Base-by-base conservation (phyloP, 2,329 filamentous ascomycete genomes). In the Rhinocladiella similis region DNA sequence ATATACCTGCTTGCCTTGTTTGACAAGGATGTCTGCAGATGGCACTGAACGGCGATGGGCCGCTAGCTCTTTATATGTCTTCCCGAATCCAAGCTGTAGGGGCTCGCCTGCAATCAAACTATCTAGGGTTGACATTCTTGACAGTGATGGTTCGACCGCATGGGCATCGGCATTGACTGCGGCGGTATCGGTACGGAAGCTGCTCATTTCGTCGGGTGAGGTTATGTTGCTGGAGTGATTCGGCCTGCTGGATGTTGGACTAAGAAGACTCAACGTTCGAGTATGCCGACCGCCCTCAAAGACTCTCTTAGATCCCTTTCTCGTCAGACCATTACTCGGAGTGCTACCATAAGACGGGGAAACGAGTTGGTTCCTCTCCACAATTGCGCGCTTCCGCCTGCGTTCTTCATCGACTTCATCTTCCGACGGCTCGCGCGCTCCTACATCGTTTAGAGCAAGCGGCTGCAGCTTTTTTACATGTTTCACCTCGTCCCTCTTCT, bases 191-290 rank as follows among this genome's bases (percentile, higher is more conserved):
- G 35, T 41, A 25, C n/a, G 35, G n/a, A 33, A 14, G 25, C 18
- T 14, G 27, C 25, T 47, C 13, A 25, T 19, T 12, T 51, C 47
- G 13, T 50, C 36, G 2, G 18, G 10, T 13, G 18, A 36, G 3
- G 20, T 39, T 16, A 13, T 47, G 13, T 20, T 29, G 12, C 18
- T n/a, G 14, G 5, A 13, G 18, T 41, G 46, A 10, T 42, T 27
- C 13, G 36, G 29, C 41, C 50, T 61, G 9, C 41, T 20, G 27
- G 57, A 27, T 5, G 60, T 63, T 19, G 56, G 61, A 54, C 61
- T 96, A 9, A 97, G 79, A 43, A 99, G 75, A 19, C 92, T 97
- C 46, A 97, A 74, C 0, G 84, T 81, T 79, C 91, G 67, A 70
- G 81, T 78, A 69, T 86, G 83, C 48, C 76, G 83, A 19, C 57